Conservation (phyloP, 148 eudicot genomes). For the Rhododendron williamsianum region DNA sequence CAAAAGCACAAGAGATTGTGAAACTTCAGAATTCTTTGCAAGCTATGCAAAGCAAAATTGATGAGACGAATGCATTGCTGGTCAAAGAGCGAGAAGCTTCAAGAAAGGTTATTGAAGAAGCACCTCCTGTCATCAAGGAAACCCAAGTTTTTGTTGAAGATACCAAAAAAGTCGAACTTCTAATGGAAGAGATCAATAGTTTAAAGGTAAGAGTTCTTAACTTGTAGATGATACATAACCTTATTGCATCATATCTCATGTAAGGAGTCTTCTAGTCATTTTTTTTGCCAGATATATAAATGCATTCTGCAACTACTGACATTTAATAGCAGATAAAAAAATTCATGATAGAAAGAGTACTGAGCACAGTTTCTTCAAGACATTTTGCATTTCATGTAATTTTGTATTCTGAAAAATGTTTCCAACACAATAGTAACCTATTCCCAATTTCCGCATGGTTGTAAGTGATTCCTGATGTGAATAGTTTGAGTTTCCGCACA, state of each 20-base stretch:
- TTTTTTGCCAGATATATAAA: neutral
- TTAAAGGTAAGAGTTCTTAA: constrained; percentile 48
- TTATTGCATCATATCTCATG: neutral
- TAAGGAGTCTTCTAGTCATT: neutral
- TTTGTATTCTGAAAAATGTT: neutral
- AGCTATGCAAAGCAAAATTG: constrained; percentile 52
- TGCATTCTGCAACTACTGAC: neutral
- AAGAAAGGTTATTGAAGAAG: constrained; percentile 76
- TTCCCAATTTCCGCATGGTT: neutral
- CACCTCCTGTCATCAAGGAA: constrained; percentile 88
- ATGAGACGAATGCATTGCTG: constrained; percentile 60
- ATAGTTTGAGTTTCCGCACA: neutral
- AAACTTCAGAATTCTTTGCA: constrained; percentile 67
- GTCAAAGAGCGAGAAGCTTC: constrained; percentile 73
- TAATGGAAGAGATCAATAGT: constrained; percentile 53
- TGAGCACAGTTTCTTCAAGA: neutral
- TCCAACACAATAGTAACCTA: neutral
- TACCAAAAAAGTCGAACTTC: constrained; percentile 59
- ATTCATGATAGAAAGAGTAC: neutral
- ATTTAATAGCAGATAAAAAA: neutral
- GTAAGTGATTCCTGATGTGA: neutral
- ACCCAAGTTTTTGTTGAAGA: constrained; percentile 83
- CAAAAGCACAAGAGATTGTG: constrained; percentile 68
- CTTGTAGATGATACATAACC: too few species aligned
- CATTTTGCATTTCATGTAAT: neutral